Base-by-base conservation (phyloP, 208 protist genomes). In the Borovskyia barvae region DNA sequence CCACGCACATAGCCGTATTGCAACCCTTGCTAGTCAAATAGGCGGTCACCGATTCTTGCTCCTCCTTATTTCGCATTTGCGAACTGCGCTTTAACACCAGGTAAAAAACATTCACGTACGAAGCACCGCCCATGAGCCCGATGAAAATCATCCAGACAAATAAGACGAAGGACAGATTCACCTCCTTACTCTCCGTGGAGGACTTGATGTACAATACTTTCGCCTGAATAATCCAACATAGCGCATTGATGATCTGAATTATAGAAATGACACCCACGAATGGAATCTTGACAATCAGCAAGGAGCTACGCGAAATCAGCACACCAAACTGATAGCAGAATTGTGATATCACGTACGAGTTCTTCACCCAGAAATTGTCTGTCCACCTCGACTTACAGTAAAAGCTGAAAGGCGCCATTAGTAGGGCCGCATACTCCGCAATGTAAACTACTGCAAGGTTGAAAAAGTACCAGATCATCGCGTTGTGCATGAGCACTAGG, bases 281-380 rank as follows among this genome's bases (percentile, higher is more conserved):
- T 25, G 63, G 71, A n/a, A 97, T 96, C 48, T 92, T 80, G 17
- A 95, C 28, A 46, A 67, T 77, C 42, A 80, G 30, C 17, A 97
- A 65, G 5, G 85, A 94, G 47, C 79, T 91, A 22, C 93, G 67
- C 20, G 89, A 96, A 30, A 94, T 58, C 40, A 97, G 68, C 0
- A 97, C 93, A 40, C 93, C 93, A 36, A 96, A 30, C 65, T 97
- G 93, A 62, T 96, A 96, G 66, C 90, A 96, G 36, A 95, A 87
- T 66, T 87, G 81, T n/a, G 80, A 61, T 43, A 96, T 85, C 1
- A 66, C 54, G 68, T 91, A 96, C 8, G 79, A 78, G 53, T 96
- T 88, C 41, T 58, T 74, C 17, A 93, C 28, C 68, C 80, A 93
- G 47, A 87, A 96, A 46, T 46, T 64, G 51, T 55, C 54, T 2